Conservation (phyloP, 805 yeast genomes). For the Hanseniaspora nectarophila region DNA sequence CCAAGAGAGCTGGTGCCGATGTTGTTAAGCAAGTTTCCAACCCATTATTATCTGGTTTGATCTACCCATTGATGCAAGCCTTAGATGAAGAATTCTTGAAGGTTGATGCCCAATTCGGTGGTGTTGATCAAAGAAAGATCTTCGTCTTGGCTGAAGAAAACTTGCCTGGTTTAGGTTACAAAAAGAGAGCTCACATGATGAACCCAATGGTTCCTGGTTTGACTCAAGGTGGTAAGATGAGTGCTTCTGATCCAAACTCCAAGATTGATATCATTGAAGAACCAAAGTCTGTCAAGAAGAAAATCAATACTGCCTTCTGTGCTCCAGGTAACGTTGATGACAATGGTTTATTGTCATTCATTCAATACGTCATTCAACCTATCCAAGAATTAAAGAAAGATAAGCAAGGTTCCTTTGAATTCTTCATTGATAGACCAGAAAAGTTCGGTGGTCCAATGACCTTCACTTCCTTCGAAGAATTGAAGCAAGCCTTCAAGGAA, state of each 20-base stretch:
- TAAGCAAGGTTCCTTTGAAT: conserved; percentile 42
- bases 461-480: conserved; percentile 52
- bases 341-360: conserved; percentile 79
- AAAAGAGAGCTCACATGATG: conserved; percentile 96
- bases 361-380: conserved; percentile 76
- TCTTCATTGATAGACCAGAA: conserved; percentile 82
- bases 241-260: conserved; percentile 97
- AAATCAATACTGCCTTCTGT: conserved; percentile 84
- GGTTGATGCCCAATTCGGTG: conserved; percentile 94
- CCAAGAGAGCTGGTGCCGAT: conserved; percentile 98
- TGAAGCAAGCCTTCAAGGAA: conserved; percentile 59
- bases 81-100: conserved; percentile 83
- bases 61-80: conserved; percentile 98
- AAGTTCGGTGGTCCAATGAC: conserved; percentile 89
- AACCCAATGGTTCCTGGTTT: conserved; percentile 98
- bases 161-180: conserved; percentile 76
- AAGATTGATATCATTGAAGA: conserved; percentile 88
- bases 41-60: conserved; percentile 84
- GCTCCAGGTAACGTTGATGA: conserved; percentile 88
- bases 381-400: conserved; percentile 56
- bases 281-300: conserved; percentile 78
- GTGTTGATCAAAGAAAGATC: conserved; percentile 97
- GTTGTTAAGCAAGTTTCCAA: conserved; percentile 95
- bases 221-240: conserved; percentile 95
- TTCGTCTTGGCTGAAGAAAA: conserved; percentile 94